Conservation (phyloP, 1,284 basidiomycete genomes). For the Moesziomyces aphidis region DNA sequence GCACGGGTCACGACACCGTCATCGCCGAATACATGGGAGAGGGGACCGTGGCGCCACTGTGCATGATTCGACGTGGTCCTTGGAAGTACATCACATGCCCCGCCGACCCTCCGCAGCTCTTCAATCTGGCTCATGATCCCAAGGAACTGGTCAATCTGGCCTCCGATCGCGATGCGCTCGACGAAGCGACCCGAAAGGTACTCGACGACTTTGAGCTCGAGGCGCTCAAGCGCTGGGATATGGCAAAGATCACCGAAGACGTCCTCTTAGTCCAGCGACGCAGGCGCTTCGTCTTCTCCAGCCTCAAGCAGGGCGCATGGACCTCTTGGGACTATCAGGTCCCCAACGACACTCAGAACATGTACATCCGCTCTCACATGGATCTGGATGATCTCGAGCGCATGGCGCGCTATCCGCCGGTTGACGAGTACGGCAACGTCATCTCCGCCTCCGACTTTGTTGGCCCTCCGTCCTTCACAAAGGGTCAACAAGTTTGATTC, state of each 20-base stretch:
- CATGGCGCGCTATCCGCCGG: constrained; percentile 40
- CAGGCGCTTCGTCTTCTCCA: constrained; percentile 31
- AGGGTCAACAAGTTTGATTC: constrained; percentile 4
- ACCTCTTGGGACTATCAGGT: constrained; percentile 45
- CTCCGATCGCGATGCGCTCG: constrained; percentile 18
- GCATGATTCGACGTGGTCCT: constrained; percentile 39
- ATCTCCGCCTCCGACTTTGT: neutral
- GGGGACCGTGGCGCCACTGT: constrained; percentile 34
- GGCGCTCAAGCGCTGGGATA: constrained; percentile 29
- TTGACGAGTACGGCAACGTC: constrained; percentile 27
- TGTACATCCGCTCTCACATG: constrained; percentile 41
- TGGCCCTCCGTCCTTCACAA: neutral
- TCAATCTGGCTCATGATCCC: constrained; percentile 26
- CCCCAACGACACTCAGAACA: constrained; percentile 31
- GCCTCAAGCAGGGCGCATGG: constrained; percentile 40
- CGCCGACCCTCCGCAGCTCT: constrained; percentile 35
- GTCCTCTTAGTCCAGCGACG: constrained; percentile 36
- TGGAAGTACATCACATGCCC: constrained; percentile 43
- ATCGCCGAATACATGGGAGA: constrained; percentile 44
- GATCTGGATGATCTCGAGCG: constrained; percentile 43
- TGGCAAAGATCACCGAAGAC: constrained; percentile 36
- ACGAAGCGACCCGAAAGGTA: constrained; percentile 18
- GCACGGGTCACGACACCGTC: constrained; percentile 31
- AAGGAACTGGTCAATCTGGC: constrained; percentile 41
- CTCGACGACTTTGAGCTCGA: constrained; percentile 26